A percentile compares a stretch with the other conserved stretches of the same genome.
These are phyloP conservation scores for Claviceps purpurea DNA, from an alignment of 2,329 filamentous ascomycete genomes.

Conservation along the genomic window DNA sequence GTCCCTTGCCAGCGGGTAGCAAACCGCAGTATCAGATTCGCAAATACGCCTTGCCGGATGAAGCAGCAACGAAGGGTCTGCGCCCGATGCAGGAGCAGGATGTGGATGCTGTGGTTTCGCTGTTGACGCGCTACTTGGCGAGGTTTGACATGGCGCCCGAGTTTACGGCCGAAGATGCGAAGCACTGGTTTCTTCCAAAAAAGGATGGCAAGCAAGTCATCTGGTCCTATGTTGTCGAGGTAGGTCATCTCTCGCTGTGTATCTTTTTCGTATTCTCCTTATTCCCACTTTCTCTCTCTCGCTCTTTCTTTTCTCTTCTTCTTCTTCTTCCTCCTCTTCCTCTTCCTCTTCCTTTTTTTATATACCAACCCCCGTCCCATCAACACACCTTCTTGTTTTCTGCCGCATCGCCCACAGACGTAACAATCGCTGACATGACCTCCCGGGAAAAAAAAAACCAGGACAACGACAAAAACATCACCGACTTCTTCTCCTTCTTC, in stretches of 20 bases:
- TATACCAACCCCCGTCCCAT: too few relatives aligned
- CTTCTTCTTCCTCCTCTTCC: background rate
- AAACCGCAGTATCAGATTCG: slow-evolving; percentile 76
- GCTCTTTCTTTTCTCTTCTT: background rate
- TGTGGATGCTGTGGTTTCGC: slow-evolving; percentile 56
- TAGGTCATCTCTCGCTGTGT: slow-evolving; percentile 17
- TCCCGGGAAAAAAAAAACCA: slow-evolving; percentile 10
- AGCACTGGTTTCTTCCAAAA: slow-evolving; percentile 75
- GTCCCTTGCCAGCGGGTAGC: slow-evolving; percentile 68
- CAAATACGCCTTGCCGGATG: slow-evolving; percentile 70
- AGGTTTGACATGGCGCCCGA: slow-evolving; percentile 76
- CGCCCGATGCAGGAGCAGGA: slow-evolving; percentile 71
- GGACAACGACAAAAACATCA: slow-evolving; percentile 62
- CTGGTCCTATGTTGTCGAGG: slow-evolving; percentile 86
- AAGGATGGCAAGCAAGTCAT: slow-evolving; percentile 62
- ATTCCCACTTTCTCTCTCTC: background rate
- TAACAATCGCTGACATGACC: background rate
- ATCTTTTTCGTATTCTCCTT: too few relatives aligned
- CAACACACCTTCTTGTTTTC: too few relatives aligned
- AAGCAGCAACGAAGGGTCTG: slow-evolving; percentile 60
- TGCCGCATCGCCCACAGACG: too few relatives aligned
- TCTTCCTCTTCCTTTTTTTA: background rate
- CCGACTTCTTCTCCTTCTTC: slow-evolving; percentile 97
- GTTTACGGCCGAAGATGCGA: slow-evolving; percentile 66
- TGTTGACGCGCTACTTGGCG: slow-evolving; percentile 64